These are phyloP conservation scores for Trifolium fragiferum DNA, from an alignment of 306 rosid species.

Conservation along the genomic window DNA sequence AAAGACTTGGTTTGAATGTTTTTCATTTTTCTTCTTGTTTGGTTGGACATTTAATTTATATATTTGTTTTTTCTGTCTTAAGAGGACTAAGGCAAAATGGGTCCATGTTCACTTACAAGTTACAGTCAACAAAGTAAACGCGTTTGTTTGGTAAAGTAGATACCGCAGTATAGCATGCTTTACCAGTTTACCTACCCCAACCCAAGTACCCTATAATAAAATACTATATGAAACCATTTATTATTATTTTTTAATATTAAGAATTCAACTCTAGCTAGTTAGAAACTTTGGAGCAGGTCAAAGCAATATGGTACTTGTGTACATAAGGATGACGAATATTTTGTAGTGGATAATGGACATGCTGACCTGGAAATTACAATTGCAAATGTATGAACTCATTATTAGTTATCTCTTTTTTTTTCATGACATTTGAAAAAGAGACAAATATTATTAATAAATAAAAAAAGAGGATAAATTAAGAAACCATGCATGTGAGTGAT, in stretches of 20 bases:
- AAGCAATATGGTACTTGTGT: neutral
- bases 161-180: neutral
- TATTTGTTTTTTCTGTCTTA: neutral
- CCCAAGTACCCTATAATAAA: neutral
- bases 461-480: too few species aligned
- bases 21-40: neutral
- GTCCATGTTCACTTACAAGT: neutral
- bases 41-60: too few species aligned
- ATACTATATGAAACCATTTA: neutral
- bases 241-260: neutral
- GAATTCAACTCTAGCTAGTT: neutral
- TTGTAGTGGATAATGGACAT: neutral
- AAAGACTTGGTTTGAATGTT: neutral
- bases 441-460: too few species aligned
- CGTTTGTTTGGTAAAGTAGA: slow-evolving; percentile 8
- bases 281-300: slow-evolving; percentile 4
- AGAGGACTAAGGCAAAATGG: neutral
- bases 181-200: neutral
- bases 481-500: too few species aligned
- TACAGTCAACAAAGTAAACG: slow-evolving; percentile 37
- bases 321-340: neutral
- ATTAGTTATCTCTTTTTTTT: neutral
- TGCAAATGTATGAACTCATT: neutral
- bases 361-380: neutral
- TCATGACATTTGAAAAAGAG: neutral